Conservation (phyloP, 1,139 yeast species). For the Taphrina confusa region DNA sequence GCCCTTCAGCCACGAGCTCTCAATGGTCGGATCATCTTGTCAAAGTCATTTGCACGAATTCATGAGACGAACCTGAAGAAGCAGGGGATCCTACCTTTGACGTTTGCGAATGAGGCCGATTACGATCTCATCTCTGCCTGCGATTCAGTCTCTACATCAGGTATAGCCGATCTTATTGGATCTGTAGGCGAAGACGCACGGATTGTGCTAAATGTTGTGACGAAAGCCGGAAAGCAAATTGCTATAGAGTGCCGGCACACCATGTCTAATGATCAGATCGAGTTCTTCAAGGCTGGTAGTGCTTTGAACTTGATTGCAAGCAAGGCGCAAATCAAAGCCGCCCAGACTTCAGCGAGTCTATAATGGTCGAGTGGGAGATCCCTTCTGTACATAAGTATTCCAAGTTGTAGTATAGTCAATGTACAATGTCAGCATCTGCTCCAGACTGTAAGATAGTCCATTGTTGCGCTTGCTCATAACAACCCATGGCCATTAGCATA, state of each 20-base stretch:
- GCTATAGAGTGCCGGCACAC: slow-evolving; percentile 83
- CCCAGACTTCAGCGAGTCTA: slow-evolving; percentile 7
- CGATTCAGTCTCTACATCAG: slow-evolving; percentile 75
- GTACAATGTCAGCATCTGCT: not conserved
- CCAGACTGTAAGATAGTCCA: not conserved
- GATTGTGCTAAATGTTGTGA: slow-evolving; percentile 69
- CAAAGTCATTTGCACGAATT: slow-evolving; percentile 95
- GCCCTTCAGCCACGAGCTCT: slow-evolving; percentile 92
- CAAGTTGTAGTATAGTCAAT: not conserved
- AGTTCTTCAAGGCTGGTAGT: slow-evolving; percentile 94
- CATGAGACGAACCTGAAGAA: slow-evolving; percentile 88
- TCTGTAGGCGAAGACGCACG: slow-evolving; percentile 68
- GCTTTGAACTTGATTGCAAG: slow-evolving; percentile 92
- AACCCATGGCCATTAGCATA: too few relatives aligned
- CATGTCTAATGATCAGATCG: slow-evolving; percentile 92
- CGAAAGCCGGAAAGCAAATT: slow-evolving; percentile 69
- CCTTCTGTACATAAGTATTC: not conserved
- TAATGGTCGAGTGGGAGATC: too few relatives aligned
- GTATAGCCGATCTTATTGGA: slow-evolving; percentile 73
- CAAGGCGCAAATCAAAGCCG: slow-evolving; percentile 38
- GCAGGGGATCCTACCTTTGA: slow-evolving; percentile 94
- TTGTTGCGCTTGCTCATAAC: too few relatives aligned
- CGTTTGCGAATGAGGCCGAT: slow-evolving; percentile 84
- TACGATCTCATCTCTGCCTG: slow-evolving; percentile 78
- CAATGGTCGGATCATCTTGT: slow-evolving; percentile 85